A percentile compares a stretch with the other conserved stretches of the same genome.
Evolutionary conservation across 2,329 filamentous ascomycete genomes (phyloP).

Genomic region (Cercospora beticola): DNA sequence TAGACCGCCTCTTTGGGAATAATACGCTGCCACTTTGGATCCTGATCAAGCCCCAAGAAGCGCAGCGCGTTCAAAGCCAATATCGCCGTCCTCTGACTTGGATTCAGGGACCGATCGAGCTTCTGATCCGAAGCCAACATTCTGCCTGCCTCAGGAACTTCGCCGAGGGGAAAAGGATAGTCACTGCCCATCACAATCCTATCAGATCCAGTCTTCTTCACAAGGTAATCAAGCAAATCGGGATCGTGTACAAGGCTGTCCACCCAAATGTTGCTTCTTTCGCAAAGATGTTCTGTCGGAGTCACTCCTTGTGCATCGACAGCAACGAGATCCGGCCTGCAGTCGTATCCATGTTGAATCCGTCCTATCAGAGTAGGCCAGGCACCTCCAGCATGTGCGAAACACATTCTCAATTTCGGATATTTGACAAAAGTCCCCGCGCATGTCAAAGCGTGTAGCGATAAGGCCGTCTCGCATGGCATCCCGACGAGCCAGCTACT

Average conservation of each 20-base stretch:
- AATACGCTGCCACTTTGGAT: slow-evolving; percentile 10
- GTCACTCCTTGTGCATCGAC: slow-evolving; percentile 8
- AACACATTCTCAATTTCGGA: slow-evolving; percentile 15
- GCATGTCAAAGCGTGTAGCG: slow-evolving; percentile 15
- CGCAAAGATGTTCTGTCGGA: slow-evolving; percentile 10
- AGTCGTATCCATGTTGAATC: slow-evolving; percentile 19
- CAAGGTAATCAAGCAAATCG: slow-evolving; percentile 18
- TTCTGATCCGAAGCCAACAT: slow-evolving; percentile 13
- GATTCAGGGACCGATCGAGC: slow-evolving; percentile 9
- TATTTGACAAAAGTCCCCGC: slow-evolving; percentile 12
- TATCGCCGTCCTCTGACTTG: slow-evolving; percentile 13
- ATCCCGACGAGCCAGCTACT: slow-evolving; percentile 18
- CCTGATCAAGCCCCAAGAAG: slow-evolving; percentile 9
- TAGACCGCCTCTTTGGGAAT: background rate
- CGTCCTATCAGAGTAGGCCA: slow-evolving; percentile 15
- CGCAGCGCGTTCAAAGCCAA: slow-evolving; percentile 13
- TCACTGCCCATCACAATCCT: slow-evolving; percentile 21
- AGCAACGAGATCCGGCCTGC: slow-evolving; percentile 16
- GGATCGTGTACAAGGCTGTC: slow-evolving; percentile 18
- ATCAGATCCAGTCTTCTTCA: slow-evolving; percentile 16
- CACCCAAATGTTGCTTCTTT: slow-evolving; percentile 17
- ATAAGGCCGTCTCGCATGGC: slow-evolving; percentile 17
- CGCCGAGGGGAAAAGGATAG: slow-evolving; percentile 17
- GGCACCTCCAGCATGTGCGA: slow-evolving; percentile 19
- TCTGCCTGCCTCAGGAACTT: slow-evolving; percentile 12